Evolutionary conservation across 2,329 filamentous ascomycete genomes (phyloP).

Genomic region (Hymenoscyphus fraxineus): DNA sequence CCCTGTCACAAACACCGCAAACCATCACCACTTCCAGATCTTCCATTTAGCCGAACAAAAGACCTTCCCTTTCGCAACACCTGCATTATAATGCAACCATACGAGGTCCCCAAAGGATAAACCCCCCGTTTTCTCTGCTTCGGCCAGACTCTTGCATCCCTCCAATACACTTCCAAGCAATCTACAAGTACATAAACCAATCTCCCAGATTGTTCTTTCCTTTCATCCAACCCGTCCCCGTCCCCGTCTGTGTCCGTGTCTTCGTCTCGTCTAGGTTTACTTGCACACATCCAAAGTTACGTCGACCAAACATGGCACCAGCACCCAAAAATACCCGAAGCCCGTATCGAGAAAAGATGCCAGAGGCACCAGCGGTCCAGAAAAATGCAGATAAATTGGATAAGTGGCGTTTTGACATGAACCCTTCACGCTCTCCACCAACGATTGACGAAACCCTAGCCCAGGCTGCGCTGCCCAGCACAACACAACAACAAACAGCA

Average conservation of each 20-base stretch:
- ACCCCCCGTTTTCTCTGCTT: not conserved
- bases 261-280: too few species aligned
- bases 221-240: too few species aligned
- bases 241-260: too few species aligned
- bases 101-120: not conserved
- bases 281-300: too few species aligned
- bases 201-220: too few species aligned
- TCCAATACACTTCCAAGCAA: not conserved
- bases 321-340: not conserved
- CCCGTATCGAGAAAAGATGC: not conserved
- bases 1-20: not conserved
- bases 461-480: too few species aligned
- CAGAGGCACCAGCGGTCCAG: too few species aligned
- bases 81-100: not conserved
- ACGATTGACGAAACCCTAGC: too few species aligned
- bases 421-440: not conserved
- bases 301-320: too few species aligned
- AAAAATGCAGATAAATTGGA: not conserved
- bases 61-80: slow-evolving; percentile 1
- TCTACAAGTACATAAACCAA: not conserved
- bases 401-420: not conserved
- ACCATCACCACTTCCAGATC: not conserved
- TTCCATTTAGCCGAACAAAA: not conserved
- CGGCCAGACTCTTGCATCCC: not conserved
- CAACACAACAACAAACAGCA: too few species aligned